Percentiles rank a stretch among this genome's conserved stretches.
phyloP scores from a whole-genome alignment of 73 alveolate species.

The Blepharisma stoltei region DNA sequence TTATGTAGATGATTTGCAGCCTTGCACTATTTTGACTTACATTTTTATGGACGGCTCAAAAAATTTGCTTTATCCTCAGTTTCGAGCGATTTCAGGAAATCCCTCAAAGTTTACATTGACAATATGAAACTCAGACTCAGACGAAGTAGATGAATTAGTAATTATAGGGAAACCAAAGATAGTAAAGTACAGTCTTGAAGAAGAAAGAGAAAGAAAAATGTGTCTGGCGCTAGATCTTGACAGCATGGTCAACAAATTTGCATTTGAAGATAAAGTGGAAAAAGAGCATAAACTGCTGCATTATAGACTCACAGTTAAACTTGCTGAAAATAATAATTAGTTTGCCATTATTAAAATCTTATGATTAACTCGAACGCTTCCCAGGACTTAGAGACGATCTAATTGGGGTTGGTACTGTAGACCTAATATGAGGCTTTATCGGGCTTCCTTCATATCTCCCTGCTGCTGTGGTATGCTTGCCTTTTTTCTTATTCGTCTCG shows the following conservation, averaged over 20 bases:
- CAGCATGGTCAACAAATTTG: conserved; percentile 27
- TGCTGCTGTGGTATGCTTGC: too few species aligned
- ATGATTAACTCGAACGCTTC: too few species aligned
- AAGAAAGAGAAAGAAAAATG: conserved; percentile 29
- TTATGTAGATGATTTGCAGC: neutral
- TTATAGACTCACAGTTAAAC: neutral
- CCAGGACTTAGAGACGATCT: too few species aligned
- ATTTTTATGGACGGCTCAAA: conserved; percentile 18
- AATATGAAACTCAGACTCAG: conserved; percentile 15
- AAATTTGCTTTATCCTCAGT: conserved; percentile 31
- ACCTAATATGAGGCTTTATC: too few species aligned
- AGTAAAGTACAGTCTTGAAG: conserved; percentile 20
- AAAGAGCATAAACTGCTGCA: conserved; percentile 7
- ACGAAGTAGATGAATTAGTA: neutral
- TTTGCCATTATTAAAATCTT: too few species aligned
- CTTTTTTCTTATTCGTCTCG: too few species aligned
- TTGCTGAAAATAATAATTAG: too few species aligned
- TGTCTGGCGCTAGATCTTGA: conserved; percentile 18
- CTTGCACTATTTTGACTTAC: neutral
- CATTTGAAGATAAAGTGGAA: conserved; percentile 18
- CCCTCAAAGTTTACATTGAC: neutral
- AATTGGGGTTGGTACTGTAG: too few species aligned
- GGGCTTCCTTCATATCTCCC: too few species aligned
- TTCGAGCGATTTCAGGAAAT: conserved; percentile 5
- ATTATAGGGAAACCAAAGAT: conserved; percentile 27